Evolutionary conservation across 305 asterid genomes (phyloP), one percentile per base, ranked within the genome.

Genomic region (Fraxinus nigra): DNA sequence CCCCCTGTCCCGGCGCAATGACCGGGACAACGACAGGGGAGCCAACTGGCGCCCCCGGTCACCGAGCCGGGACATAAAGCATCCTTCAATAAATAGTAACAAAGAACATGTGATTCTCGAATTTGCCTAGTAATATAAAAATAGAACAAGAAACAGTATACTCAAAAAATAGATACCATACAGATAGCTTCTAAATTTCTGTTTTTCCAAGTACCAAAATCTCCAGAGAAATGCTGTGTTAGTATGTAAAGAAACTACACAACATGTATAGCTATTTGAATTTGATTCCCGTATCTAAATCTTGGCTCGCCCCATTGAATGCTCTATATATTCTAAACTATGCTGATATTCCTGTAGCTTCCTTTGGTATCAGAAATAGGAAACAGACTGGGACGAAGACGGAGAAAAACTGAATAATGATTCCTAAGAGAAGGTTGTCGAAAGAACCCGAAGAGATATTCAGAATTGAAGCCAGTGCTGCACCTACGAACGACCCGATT

Each of bases 341-440:
- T 48, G 99, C 90, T 80, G 98, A 89, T 85, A 91, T 75, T 63
- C 97, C 98, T 43, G 98, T 92, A 82, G 95, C 98, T 79, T 90
- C 97, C 90, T 93, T 91, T 4, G 99, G 99, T 86, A 95, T 93
- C 92, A 95, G 85, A 89, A 92, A 93, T 5, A 93, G 86, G 91
- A 93, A 89, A 28, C 80, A 84, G 7, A 92, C 85, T 0, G 98
- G 99, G 78, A 95, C 86, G 83, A 89, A 91, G 46, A 91, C 89
- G 92, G 94, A 91, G 80, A 91, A 48, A 32, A 91, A 89, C 84
- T 92, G 98, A 80, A 93, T 83, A 22, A 89, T 28, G 74, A 92
- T 85, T 84, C 95, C 97, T 78, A 87, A 2, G 4, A 92, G 83
- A 79, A 93, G 91, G 87, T 91, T 92, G 86, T 91, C 95, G 8